Percentiles rank a stretch among this genome's conserved stretches.
phyloP scores from a whole-genome alignment of 306 rosid genomes.

The Aeschynomene evenia region DNA sequence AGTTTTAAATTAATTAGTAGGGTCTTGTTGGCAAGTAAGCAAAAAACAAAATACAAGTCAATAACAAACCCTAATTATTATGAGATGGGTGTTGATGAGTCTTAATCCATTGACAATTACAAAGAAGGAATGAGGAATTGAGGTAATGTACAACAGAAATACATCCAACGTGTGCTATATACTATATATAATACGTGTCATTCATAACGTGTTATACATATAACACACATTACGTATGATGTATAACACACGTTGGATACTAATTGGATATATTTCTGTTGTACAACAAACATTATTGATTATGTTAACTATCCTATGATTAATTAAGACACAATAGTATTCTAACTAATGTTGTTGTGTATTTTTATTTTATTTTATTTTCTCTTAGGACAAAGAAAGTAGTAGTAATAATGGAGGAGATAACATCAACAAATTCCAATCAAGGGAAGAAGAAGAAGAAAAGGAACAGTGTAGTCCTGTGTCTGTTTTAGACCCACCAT shows the following conservation, averaged over 20 bases:
- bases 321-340: conserved; percentile 32
- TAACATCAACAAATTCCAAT: conserved; percentile 44
- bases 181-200: too few relatives aligned
- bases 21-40: not conserved
- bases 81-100: conserved; percentile 35
- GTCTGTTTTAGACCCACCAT: conserved; percentile 88
- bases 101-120: conserved; percentile 28
- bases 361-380: too few relatives aligned
- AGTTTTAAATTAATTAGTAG: conserved; percentile 5
- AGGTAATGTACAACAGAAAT: too few relatives aligned
- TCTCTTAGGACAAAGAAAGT: conserved; percentile 45
- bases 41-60: conserved; percentile 38
- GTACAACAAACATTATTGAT: too few relatives aligned
- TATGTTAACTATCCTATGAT: conserved; percentile 25
- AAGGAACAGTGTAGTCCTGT: conserved; percentile 96
- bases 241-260: too few relatives aligned
- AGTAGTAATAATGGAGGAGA: conserved; percentile 26
- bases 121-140: conserved; percentile 24
- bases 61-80: conserved; percentile 32
- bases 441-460: conserved; percentile 70
- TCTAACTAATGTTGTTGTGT: conserved; percentile 32
- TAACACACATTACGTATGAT: too few relatives aligned
- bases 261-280: too few relatives aligned
- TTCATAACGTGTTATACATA: too few relatives aligned
- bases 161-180: too few relatives aligned